These are phyloP conservation scores for Mallotus nudiflorus DNA, from an alignment of 345 rosid genomes.

Conservation along the genomic window DNA sequence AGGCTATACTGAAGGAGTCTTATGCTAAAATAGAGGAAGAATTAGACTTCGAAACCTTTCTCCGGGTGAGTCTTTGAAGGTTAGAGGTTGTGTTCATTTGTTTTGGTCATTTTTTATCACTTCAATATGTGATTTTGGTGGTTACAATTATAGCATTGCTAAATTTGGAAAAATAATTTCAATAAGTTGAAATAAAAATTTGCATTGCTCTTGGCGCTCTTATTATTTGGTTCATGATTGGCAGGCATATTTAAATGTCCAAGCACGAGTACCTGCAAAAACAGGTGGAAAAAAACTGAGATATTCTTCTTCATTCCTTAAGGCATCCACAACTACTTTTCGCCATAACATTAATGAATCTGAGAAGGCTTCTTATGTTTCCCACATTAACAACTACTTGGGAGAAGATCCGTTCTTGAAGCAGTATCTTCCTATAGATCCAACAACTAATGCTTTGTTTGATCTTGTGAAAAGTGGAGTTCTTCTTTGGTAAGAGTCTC, in stretches of 20 bases:
- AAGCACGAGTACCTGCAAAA: slow-evolving; percentile 58
- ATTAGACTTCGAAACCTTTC: slow-evolving; percentile 83
- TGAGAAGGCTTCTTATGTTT: slow-evolving; percentile 91
- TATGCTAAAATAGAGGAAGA: slow-evolving; percentile 47
- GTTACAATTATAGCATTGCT: neutral
- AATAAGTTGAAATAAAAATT: neutral
- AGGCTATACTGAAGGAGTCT: slow-evolving; percentile 55
- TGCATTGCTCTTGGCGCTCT: neutral
- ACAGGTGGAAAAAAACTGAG: slow-evolving; percentile 53
- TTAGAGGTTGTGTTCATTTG: neutral
- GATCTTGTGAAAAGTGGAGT: slow-evolving; percentile 90
- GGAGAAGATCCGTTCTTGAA: slow-evolving; percentile 85
- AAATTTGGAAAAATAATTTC: neutral
- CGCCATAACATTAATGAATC: slow-evolving; percentile 85
- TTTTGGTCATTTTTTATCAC: neutral
- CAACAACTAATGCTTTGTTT: slow-evolving; percentile 73
- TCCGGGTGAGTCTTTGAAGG: slow-evolving; percentile 55
- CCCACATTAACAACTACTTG: slow-evolving; percentile 77
- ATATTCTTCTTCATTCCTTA: slow-evolving; percentile 66
- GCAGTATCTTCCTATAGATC: slow-evolving; percentile 77
- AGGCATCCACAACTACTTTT: slow-evolving; percentile 81
- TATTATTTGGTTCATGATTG: neutral
- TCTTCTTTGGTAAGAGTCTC: slow-evolving; percentile 71
- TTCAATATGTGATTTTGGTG: neutral
- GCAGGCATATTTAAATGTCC: slow-evolving; percentile 77